Conservation (phyloP, 305 asterid species). For the Fraxinus dipetala region DNA sequence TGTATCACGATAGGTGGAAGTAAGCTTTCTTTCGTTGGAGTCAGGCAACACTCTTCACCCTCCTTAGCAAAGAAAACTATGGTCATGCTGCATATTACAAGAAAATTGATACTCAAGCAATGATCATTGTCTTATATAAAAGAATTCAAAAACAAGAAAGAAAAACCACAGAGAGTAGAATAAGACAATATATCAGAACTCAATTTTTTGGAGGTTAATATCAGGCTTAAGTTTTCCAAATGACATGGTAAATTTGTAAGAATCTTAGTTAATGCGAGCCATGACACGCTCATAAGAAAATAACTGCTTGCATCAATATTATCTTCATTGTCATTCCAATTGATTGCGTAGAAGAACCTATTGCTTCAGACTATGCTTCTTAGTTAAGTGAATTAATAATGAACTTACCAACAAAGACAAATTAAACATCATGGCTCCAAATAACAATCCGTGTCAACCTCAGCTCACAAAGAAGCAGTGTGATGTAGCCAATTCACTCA, state of each 20-base stretch:
- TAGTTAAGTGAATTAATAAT: background rate
- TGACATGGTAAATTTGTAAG: background rate
- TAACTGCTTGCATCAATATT: background rate
- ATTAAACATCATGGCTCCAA: background rate
- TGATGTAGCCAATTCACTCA: background rate
- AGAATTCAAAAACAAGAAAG: background rate
- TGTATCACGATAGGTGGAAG: slow-evolving; percentile 64
- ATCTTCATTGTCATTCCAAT: background rate
- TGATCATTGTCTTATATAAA: background rate
- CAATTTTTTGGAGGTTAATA: background rate
- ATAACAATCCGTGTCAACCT: background rate
- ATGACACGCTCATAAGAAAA: background rate
- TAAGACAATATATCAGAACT: background rate
- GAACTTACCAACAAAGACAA: background rate
- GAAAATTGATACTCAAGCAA: slow-evolving; percentile 5
- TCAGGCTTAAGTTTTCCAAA: background rate
- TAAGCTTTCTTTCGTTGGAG: slow-evolving; percentile 57
- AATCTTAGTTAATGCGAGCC: background rate
- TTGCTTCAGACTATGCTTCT: background rate
- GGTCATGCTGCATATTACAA: slow-evolving; percentile 66
- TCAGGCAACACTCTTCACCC: slow-evolving; percentile 76
- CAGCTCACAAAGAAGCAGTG: background rate
- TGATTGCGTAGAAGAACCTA: background rate
- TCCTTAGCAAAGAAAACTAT: slow-evolving; percentile 84
- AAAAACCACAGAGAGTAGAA: background rate